Evolutionary conservation across 23 red algal genomes (phyloP).

Genomic region (Cyanidiococcus yangmingshanensis): DNA sequence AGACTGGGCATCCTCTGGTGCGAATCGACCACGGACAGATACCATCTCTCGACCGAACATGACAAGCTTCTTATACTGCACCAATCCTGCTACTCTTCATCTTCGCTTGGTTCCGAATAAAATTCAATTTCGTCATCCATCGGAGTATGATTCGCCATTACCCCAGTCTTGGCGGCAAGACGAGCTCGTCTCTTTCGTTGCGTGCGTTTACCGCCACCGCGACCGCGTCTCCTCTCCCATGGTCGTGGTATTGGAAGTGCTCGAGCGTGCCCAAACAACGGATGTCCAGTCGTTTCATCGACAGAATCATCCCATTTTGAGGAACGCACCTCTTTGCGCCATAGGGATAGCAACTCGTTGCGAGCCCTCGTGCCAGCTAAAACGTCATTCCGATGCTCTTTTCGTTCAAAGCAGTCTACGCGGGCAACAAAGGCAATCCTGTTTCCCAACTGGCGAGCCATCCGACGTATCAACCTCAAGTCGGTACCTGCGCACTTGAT

Average conservation of each 20-base stretch:
- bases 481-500: background rate
- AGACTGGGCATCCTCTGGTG: too few relatives aligned
- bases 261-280: background rate
- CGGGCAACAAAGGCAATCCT: background rate
- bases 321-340: background rate
- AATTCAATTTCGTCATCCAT: background rate
- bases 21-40: too few relatives aligned
- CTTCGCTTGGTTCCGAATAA: background rate
- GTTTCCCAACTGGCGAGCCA: background rate
- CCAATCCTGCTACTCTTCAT: background rate
- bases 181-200: background rate
- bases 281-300: background rate
- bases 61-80: too few relatives aligned
- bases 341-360: background rate
- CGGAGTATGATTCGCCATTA: background rate
- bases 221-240: background rate
- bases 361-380: background rate
- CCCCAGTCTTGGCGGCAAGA: background rate
- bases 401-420: background rate
- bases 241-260: background rate
- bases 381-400: background rate
- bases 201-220: slow-evolving; percentile 2
- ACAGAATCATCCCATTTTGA: background rate
- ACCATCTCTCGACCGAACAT: too few relatives aligned
- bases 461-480: background rate